Base-by-base conservation (phyloP, 2,329 filamentous ascomycete genomes). In the Stachybotrys elegans region DNA sequence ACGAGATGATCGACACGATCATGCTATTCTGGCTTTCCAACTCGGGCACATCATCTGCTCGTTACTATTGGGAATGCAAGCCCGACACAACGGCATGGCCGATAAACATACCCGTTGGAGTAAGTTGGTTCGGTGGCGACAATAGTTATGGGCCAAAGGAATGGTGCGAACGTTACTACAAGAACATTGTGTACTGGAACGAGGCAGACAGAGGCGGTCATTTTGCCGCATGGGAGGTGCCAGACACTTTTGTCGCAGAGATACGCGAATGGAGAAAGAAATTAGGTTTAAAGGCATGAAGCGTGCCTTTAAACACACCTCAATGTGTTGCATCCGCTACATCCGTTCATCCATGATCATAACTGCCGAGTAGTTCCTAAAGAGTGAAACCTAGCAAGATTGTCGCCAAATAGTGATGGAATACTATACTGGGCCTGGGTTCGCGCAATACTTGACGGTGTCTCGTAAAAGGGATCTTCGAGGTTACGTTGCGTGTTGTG, bases 1-100 rank as follows among this genome's bases (percentile, higher is more conserved):
- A 47, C 34, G 44, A 47, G 41, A 47, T 47, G 44, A 40, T 47
- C 44, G 44, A 47, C 41, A 47, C 29, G 17, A 47, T 47, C 44
- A 47, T 43, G 34, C 27, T 47, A 16, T 47, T 43, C 41, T 47
- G 44, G 44, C 44, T 47, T 19, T 43, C 40, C 34, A 47, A 47
- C 20, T 47, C 44, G 14, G 41, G 40, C 25, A 38, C 44, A 23
- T 47, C 44, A 6, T 47, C 44, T 40, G 44, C 44, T 27, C 40
- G 44, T 14, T 47, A 7, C n/a, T 47, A 47, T 38, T 47, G 44
- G 44, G 44, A 47, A 19, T 32, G 27, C 35, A 21, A 40, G 25
- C 25, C 23, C 23, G 44, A 43, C 41, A 34, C 27, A n/a, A 47
- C 44, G 2, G 40, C 44, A 16, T 40, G 40, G 44, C 22, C 17